Conservation (phyloP, 495 filamentous ascomycete genomes). For the Lophium mytilinum region DNA sequence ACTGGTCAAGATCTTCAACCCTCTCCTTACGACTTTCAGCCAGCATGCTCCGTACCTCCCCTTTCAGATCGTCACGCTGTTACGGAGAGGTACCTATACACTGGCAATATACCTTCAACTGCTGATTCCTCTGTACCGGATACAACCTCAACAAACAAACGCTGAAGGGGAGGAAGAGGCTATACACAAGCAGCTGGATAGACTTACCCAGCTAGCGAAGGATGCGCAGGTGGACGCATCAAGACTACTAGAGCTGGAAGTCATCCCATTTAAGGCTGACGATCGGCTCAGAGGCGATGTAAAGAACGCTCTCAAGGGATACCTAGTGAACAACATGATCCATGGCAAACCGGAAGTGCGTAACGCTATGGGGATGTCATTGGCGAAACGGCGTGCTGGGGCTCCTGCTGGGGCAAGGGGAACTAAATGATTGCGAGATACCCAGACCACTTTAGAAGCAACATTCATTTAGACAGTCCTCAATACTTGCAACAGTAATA, state of each 20-base stretch:
- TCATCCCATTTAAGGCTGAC: constrained; percentile 75
- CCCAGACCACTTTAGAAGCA: not conserved
- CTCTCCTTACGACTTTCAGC: constrained; percentile 44
- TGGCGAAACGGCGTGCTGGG: constrained; percentile 26
- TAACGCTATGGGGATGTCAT: constrained; percentile 31
- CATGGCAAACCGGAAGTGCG: constrained; percentile 34
- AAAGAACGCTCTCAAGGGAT: constrained; percentile 30
- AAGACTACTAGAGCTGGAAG: constrained; percentile 64
- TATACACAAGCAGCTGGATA: constrained; percentile 44
- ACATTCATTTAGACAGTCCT: not conserved
- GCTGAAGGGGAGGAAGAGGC: constrained; percentile 15
- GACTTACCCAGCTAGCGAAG: constrained; percentile 47
- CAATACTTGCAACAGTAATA: no score
- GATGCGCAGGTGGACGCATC: constrained; percentile 57
- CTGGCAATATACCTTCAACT: constrained; percentile 87
- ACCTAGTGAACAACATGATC: constrained; percentile 38
- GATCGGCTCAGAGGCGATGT: constrained; percentile 43
- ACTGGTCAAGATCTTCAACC: constrained; percentile 53
- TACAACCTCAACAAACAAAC: constrained; percentile 23
- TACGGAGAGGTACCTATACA: constrained; percentile 68
- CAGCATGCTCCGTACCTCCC: constrained; percentile 65
- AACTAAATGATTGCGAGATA: constrained; percentile 8
- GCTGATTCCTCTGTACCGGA: constrained; percentile 55
- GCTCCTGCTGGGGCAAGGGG: constrained; percentile 22
- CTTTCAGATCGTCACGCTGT: constrained; percentile 75